Evolutionary conservation across 768 basidiomycete species (phyloP), one percentile per base, ranked within the genome.

Genomic region (Pleurotus djamor): DNA sequence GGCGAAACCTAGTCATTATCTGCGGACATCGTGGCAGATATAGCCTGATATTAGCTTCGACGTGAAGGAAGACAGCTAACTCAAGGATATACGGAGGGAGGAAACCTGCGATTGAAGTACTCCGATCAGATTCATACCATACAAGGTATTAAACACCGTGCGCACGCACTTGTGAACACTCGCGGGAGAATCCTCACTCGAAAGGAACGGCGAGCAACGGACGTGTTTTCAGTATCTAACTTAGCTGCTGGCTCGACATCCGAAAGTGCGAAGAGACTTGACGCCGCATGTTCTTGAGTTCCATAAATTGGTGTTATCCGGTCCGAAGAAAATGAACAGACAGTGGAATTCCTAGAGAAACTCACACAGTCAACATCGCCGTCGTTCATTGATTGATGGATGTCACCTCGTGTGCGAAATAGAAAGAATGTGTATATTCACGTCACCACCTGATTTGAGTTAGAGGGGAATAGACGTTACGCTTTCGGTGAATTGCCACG

Each of bases 361-460:
- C 12, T 47, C 45, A 12, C 45, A 47, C 45, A 47, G 14, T 16
- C 45, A 47, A 47, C 45, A 47, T 47, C 45, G 45, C 45, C 45
- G 45, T 17, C 17, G 45, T 47, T 47, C 16, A 47, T 47, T 47
- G 9, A 47, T 56, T 56, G 37, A 41, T 56, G 41, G 41, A 50
- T 33, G 28, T 9, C 45, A 17, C 45, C 45, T 47, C 45, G 45
- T 47, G 45, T 16, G 16, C 14, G 13, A 10, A 17, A 47, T 1
- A 17, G 13, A 47, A 17, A 47, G 7, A 41, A n/a, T 10, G 45
- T 28, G 21, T 28, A 28, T 47, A 47, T 10, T 44, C 14, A 56
- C 54, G 54, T 56, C 54, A 56, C 17, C 13, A 17, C 37, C 54
- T 38, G 21, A 17, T 56, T 56, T 56, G 54, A 56, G 54, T 56